phyloP scores from a whole-genome alignment of 331 rosid genomes.

The Malus hybrid region DNA sequence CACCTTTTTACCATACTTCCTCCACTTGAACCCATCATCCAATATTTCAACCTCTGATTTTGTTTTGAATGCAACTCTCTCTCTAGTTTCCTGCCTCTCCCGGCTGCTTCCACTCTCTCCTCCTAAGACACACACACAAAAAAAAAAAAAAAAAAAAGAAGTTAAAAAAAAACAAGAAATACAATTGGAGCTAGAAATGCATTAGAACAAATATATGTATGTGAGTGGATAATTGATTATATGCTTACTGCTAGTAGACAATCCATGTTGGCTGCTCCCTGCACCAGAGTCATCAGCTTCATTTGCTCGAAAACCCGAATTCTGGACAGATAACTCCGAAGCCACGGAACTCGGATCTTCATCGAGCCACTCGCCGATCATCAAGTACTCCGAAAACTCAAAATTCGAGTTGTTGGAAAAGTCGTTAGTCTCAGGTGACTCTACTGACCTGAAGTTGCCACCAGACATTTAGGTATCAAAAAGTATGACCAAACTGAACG shows the following conservation, averaged over 20 bases:
- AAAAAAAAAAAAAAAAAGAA: neutral
- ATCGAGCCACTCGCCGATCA: constrained; percentile 34
- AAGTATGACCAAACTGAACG: constrained; percentile 1
- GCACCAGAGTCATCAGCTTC: constrained; percentile 28
- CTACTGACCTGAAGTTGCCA: constrained; percentile 6
- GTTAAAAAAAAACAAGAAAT: too few species aligned
- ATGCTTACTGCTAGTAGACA: constrained; percentile 41
- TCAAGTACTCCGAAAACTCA: constrained; percentile 44
- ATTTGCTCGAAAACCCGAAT: constrained; percentile 21
- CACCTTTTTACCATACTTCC: constrained; percentile 87
- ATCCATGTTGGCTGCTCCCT: constrained; percentile 25
- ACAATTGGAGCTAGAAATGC: too few species aligned
- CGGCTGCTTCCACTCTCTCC: constrained; percentile 27
- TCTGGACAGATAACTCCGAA: constrained; percentile 16
- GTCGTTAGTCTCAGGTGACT: constrained; percentile 28
- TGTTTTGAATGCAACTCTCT: constrained; percentile 61
- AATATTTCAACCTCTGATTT: constrained; percentile 62
- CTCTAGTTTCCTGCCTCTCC: constrained; percentile 32
- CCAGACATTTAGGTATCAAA: constrained; percentile 31
- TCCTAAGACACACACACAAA: constrained; percentile 4
- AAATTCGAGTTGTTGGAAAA: constrained; percentile 23
- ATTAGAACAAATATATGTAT: neutral
- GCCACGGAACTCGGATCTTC: constrained; percentile 1
- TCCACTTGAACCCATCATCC: constrained; percentile 83
- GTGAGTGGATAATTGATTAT: neutral